Base-by-base conservation (phyloP, 352 stramenopile genomes). In the Peronospora tabacina region DNA sequence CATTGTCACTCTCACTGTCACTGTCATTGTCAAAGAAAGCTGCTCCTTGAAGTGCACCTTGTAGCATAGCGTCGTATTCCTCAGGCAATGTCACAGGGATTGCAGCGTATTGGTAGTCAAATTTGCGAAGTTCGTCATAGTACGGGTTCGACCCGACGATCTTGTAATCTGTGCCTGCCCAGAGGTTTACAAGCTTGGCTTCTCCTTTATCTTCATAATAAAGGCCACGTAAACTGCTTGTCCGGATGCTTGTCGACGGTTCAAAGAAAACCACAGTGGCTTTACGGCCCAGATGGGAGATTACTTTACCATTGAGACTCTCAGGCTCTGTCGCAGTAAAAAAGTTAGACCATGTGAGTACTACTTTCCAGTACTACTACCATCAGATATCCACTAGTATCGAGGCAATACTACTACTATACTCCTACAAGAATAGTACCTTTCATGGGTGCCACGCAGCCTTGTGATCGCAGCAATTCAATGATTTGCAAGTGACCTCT, bases 11-110 rank as follows among this genome's bases (percentile, higher is more conserved):
- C 49, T 88, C 80, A 33, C 71, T 84, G 56, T 88, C 79, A 45
- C 73, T 81, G 33, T 87, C 75, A 36, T 90, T 83, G 46, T 90
- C 76, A n/a, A 90, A 84, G 58, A 87, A 87, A 6, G 76, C 80
- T 15, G 80, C 68, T 32, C 76, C 80, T 53, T 90, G 75, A 24
- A 88, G 63, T 33, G 80, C 68, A 15, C 76, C 80, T 41, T 90
- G 72, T 24, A 88, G 60, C 54, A 86, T 73, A 16, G 66, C 72
- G 36, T 85, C 75, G 47, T 81, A 82, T 20, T 69, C 61, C 19
- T 75, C 47, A 1, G 58, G 55, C 16, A 63, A 33, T 7, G 72
- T 59, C 28, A 71, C 54, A 1, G 72, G 69, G 45, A 85, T 82
- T 40, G 87, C 80, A 7, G 72, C 70, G 38, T 84, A 86, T 45